These are phyloP conservation scores for Eleusine coracana DNA, from an alignment of 176 grass and related monocot species.

Conservation along the genomic window DNA sequence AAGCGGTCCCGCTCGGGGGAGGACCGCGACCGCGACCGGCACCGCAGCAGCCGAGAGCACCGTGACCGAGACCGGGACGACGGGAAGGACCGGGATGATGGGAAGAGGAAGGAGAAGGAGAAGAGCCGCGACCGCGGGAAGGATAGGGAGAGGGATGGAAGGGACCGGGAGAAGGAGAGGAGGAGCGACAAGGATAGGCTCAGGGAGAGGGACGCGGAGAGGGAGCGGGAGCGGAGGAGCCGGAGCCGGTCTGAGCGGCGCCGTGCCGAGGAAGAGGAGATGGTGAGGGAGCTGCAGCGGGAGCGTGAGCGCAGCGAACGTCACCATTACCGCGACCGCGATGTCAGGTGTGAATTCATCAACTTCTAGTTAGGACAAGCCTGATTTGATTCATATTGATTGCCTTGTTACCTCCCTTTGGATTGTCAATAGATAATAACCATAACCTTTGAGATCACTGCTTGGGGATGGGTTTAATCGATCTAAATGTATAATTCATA, in stretches of 20 bases:
- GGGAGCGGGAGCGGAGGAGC: constrained; percentile 66
- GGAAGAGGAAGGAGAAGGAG: constrained; percentile 46
- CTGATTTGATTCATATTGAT: background rate
- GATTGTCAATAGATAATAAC: background rate
- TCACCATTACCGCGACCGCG: constrained; percentile 56
- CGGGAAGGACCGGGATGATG: constrained; percentile 44
- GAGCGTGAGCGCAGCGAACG: constrained; percentile 55
- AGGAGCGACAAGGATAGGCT: constrained; percentile 40
- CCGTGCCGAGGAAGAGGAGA: constrained; percentile 68
- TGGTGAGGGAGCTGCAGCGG: constrained; percentile 53
- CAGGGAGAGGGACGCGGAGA: constrained; percentile 46
- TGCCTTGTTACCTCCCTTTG: background rate
- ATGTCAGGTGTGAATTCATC: constrained; percentile 67
- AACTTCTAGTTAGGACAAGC: background rate
- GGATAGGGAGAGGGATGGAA: constrained; percentile 45
- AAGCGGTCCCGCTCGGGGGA: constrained; percentile 71
- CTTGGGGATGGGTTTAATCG: background rate
- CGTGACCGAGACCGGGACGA: constrained; percentile 61
- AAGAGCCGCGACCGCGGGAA: constrained; percentile 51
- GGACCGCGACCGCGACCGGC: constrained; percentile 46
- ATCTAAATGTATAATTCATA: background rate
- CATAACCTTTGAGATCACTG: no score
- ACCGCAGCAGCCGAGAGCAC: constrained; percentile 57
- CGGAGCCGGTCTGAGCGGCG: constrained; percentile 57
- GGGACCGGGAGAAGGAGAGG: constrained; percentile 30